Evolutionary conservation across 345 rosid species (phyloP).

Genomic region (Pelargonium nanum): DNA sequence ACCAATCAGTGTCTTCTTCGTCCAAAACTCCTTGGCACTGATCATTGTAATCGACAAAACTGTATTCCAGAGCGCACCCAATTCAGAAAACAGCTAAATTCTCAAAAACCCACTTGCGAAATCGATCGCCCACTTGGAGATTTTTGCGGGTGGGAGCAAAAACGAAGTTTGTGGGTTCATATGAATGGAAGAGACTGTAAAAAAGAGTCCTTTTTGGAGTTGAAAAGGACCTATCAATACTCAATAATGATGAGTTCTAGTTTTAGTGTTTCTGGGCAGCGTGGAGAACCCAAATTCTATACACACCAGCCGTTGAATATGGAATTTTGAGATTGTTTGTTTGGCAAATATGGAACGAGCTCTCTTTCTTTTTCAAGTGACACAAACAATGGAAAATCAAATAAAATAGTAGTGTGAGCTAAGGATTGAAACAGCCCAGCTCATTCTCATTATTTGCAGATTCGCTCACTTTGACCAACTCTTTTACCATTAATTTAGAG

Average conservation of each 20-base stretch:
- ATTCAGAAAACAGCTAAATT: background rate
- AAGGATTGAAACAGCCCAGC: no score
- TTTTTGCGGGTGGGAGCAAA: no score
- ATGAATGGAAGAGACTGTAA: background rate
- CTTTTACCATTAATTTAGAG: no score
- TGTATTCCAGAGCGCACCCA: background rate
- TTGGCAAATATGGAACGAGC: no score
- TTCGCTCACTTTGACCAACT: no score
- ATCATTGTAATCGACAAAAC: conserved; percentile 8
- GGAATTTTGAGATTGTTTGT: no score
- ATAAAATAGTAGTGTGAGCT: no score
- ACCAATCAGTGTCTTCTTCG: conserved; percentile 32
- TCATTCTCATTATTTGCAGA: no score
- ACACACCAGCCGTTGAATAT: background rate
- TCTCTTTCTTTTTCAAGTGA: no score
- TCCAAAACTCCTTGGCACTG: conserved; percentile 20
- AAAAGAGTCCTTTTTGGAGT: background rate
- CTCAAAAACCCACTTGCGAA: background rate
- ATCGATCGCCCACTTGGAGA: background rate
- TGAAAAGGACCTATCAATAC: background rate
- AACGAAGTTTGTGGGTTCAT: background rate
- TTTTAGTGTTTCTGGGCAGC: no score
- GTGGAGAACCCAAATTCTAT: no score
- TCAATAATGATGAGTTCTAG: background rate
- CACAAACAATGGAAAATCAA: no score